Evolutionary conservation across 495 filamentous ascomycete genomes (phyloP).

Genomic region (Lepidopterella palustris): DNA sequence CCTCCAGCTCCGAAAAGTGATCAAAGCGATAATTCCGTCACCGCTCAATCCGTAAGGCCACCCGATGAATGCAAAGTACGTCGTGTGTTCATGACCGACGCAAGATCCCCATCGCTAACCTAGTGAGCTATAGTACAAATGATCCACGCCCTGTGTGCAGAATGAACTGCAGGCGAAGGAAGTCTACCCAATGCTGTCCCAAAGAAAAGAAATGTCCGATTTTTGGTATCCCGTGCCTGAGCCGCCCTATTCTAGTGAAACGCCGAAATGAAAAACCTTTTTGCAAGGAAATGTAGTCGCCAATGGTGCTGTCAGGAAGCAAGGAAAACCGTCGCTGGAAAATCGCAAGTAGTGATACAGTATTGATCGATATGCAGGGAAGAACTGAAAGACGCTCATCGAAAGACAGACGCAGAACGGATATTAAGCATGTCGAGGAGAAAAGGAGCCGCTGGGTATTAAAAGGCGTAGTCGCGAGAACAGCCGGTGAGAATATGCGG

Average conservation of each 20-base stretch:
- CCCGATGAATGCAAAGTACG: slow-evolving; percentile 22
- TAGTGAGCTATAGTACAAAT: slow-evolving; percentile 25
- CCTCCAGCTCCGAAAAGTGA: slow-evolving; percentile 11
- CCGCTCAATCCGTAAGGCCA: slow-evolving; percentile 7
- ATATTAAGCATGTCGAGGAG: slow-evolving; percentile 25
- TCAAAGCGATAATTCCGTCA: slow-evolving; percentile 16
- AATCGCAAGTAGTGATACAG: slow-evolving; percentile 6
- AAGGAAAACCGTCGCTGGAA: slow-evolving; percentile 6
- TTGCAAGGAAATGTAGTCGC: slow-evolving; percentile 3
- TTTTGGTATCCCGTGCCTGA: slow-evolving; percentile 30
- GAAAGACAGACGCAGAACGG: slow-evolving; percentile 19
- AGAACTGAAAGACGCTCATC: slow-evolving; percentile 9
- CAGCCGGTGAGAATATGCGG: slow-evolving; percentile 1
- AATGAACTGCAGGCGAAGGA: slow-evolving; percentile 23
- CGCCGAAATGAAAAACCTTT: slow-evolving; percentile 18
- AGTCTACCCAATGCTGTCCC: slow-evolving; percentile 26
- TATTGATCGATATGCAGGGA: neutral
- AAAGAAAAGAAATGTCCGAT: slow-evolving; percentile 20
- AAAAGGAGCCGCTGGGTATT: slow-evolving; percentile 28
- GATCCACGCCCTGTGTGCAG: slow-evolving; percentile 16
- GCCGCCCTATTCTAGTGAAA: slow-evolving; percentile 27
- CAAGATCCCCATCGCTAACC: slow-evolving; percentile 13
- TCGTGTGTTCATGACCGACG: slow-evolving; percentile 13
- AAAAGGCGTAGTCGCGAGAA: slow-evolving; percentile 26
- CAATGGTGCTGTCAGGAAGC: slow-evolving; percentile 4